These are phyloP conservation scores for Backusella australiensis DNA, from an alignment of 192 early-diverging fungal genomes.

Conservation along the genomic window DNA sequence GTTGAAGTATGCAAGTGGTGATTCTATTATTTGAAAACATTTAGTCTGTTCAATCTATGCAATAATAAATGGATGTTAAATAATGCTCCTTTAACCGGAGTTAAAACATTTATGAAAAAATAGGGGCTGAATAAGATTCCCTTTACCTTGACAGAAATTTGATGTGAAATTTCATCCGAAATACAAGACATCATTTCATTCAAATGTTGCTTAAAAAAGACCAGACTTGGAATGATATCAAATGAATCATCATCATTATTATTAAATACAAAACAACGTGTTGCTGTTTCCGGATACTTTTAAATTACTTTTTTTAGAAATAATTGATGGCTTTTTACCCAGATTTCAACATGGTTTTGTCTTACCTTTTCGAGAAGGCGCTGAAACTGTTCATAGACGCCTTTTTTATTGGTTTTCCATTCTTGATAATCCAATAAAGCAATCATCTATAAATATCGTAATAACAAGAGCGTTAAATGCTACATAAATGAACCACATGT, in stretches of 20 bases:
- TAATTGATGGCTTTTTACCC: not conserved
- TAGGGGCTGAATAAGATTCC: not conserved
- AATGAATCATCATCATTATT: conserved; percentile 36
- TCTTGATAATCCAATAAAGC: conserved; percentile 78
- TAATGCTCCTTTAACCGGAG: no score
- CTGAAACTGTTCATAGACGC: conserved; percentile 60
- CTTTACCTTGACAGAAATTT: not conserved
- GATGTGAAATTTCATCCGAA: not conserved
- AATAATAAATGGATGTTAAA: not conserved
- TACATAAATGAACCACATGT: not conserved
- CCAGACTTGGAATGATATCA: not conserved
- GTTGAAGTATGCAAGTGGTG: not conserved
- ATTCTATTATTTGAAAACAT: not conserved
- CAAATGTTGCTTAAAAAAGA: not conserved
- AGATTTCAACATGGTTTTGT: not conserved
- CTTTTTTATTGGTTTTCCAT: conserved; percentile 49
- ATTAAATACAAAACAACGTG: conserved; percentile 80
- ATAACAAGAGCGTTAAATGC: not conserved
- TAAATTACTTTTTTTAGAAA: not conserved
- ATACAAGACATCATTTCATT: not conserved
- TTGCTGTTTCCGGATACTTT: conserved; percentile 64
- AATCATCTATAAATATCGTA: conserved; percentile 54
- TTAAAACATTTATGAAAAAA: not conserved
- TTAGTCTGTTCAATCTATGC: not conserved
- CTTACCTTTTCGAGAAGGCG: conserved; percentile 58